Evolutionary conservation across 1,139 yeast species (phyloP), one percentile per base, ranked within the genome.

Genomic region (Chernovozyma aurita): DNA sequence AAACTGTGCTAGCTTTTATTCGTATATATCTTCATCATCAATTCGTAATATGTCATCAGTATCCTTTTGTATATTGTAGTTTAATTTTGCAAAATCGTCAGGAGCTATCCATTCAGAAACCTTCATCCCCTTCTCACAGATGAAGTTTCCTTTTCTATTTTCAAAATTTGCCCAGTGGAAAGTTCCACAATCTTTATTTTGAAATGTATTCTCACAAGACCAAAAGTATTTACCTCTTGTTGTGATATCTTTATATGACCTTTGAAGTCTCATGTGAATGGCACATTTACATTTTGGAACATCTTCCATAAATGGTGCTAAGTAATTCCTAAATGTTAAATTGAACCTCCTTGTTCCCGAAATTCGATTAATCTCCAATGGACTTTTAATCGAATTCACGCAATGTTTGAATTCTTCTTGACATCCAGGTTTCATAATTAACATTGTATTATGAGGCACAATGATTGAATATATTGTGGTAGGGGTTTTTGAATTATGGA

Each of bases 341-440:
- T 79, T 83, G 45, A 80, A 70, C 34, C 94, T 59, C 3, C 65
- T 43, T 3, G 63, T 46, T 0, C 80, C 81, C 1, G 79, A 55
- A 1, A 70, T 53, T 0, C 75, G 70, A 48, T 82, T 80, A 1
- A 58, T 56, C 41, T 59, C 61, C 35, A 48, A 42, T 0, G 65
- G 52, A 13, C 57, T 52, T 48, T 49, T 53, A 53, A 53, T 44
- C 11, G 63, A 43, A 16, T 47, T 55, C 41, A 57, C 60, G 40
- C 76, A 60, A 49, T 83, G 90, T 46, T 78, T 81, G 53, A 60
- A 84, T 33, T 73, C 73, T 45, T 84, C 94, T 51, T 84, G 94
- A 43, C 85, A 78, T 1, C 86, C 86, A 1, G 86, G 83, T 43
- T 79, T 78, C 94, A 84, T 83, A 4, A 84, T 55, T 2, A 83